Conservation (phyloP, 305 asterid species). For the Fraxinus sp. region DNA sequence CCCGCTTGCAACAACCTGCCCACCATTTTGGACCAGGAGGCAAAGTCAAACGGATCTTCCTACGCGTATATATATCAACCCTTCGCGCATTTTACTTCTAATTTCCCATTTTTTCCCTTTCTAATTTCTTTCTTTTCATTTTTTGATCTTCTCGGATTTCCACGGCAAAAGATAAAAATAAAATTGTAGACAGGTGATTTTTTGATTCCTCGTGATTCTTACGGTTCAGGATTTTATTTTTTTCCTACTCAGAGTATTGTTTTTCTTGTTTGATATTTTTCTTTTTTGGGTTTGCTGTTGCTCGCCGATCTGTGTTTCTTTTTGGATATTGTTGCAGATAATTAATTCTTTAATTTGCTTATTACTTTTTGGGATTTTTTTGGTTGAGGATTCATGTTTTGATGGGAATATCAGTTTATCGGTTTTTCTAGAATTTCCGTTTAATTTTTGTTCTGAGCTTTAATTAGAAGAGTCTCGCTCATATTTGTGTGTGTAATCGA, state of each 20-base stretch:
- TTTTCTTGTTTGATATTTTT: neutral
- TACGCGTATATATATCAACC: neutral
- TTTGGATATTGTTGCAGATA: neutral
- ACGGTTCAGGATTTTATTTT: neutral
- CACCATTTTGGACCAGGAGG: neutral
- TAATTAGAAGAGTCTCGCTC: neutral
- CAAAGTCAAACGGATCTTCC: neutral
- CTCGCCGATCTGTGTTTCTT: slow-evolving; percentile 2
- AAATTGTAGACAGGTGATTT: neutral
- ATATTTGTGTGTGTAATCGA: neutral
- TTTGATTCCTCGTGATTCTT: neutral
- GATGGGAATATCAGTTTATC: neutral
- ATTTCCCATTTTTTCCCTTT: too few relatives aligned
- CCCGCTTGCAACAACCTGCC: neutral
- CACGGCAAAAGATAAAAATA: neutral
- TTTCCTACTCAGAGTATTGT: neutral
- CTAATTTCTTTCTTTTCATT: too few relatives aligned
- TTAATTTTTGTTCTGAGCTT: neutral
- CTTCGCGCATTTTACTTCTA: neutral
- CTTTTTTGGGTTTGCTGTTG: neutral
- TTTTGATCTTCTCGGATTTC: neutral
- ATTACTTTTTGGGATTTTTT: neutral
- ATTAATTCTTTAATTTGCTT: neutral
- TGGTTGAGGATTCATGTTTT: neutral
- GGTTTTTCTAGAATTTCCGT: neutral